Evolutionary conservation across 257 asterid genomes (phyloP), one percentile per base, ranked within the genome.

Genomic region (Solanum verrucosum): DNA sequence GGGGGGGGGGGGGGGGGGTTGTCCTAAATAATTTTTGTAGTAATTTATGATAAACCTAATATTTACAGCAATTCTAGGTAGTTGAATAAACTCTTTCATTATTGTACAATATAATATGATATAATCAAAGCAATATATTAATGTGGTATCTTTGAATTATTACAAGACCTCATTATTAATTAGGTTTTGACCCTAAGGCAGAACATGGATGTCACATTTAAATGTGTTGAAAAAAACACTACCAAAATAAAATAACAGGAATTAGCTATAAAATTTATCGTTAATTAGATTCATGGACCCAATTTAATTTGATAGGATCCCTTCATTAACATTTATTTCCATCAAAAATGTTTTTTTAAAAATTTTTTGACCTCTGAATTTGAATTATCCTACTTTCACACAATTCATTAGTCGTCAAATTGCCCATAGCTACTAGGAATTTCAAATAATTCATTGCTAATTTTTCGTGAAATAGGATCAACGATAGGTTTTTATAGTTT

Each of bases 181-280:
- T 5, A 49, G 34, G 44, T 77, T 37, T 37, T 23, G 84, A 38
- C 34, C 60, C 84, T 77, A 29, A 81, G 42, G 68, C 68, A 83
- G 16, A 56, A 56, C 86, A 38, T 31, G 88, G 59, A 84, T 60
- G 73, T 74, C 82, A 21, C 81, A 73, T 74, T 35, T 35, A 74
- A 74, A 20, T 74, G 82, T 35, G 29, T 74, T 21, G 4, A 18
- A 20, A 72, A 33, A 8, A 70, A 70, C 2, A 29, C 23, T 70
- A 70, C 37, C 33, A 70, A 27, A 68, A 68, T 15, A 25, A 29
- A 14, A 31, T 13, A 68, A 15, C 3, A 16, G 1, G 5, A 72
- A 73, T 34, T 73, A 31, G 25, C 12, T 31, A 74, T 1, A 15
- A 70, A 70, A 70, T 70, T 16, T 71, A 16, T 71, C 5, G 23